Percentiles rank a stretch among this genome's conserved stretches.
phyloP scores from a whole-genome alignment of 2,329 filamentous ascomycete genomes.

The Scedosporium apiospermum region DNA sequence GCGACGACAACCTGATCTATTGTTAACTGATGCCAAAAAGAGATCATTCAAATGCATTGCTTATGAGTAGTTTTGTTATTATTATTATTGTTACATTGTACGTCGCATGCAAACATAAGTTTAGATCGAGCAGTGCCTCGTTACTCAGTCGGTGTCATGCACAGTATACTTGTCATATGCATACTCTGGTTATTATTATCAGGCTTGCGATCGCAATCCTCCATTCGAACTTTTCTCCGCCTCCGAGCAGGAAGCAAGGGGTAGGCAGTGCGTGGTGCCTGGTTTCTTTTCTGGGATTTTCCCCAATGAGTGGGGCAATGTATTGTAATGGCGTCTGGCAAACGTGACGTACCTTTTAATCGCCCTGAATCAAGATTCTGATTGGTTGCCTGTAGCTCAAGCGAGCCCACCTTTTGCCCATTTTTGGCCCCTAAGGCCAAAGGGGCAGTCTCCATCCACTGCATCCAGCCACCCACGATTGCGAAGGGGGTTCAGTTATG shows the following conservation, averaged over 20 bases:
- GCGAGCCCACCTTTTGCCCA: not conserved
- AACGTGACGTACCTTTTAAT: not conserved
- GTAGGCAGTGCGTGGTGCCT: not conserved
- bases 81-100: too few species aligned
- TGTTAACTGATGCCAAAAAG: not conserved
- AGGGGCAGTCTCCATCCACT: not conserved
- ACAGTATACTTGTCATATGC: too few species aligned
- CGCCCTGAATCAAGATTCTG: not conserved
- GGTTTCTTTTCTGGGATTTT: slow-evolving; percentile 4
- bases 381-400: not conserved
- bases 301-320: not conserved
- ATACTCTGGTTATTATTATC: too few species aligned
- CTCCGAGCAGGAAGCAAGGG: not conserved
- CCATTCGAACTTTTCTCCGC: not conserved
- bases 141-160: too few species aligned
- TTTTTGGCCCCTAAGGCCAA: not conserved
- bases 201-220: not conserved
- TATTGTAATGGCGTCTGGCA: not conserved
- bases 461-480: not conserved
- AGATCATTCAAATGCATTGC: not conserved
- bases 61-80: not conserved
- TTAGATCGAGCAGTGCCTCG: too few species aligned
- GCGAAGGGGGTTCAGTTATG: not conserved
- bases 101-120: too few species aligned
- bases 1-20: not conserved